phyloP scores from a whole-genome alignment of 1,284 basidiomycete genomes.

The Cutaneotrichosporon cutaneum region DNA sequence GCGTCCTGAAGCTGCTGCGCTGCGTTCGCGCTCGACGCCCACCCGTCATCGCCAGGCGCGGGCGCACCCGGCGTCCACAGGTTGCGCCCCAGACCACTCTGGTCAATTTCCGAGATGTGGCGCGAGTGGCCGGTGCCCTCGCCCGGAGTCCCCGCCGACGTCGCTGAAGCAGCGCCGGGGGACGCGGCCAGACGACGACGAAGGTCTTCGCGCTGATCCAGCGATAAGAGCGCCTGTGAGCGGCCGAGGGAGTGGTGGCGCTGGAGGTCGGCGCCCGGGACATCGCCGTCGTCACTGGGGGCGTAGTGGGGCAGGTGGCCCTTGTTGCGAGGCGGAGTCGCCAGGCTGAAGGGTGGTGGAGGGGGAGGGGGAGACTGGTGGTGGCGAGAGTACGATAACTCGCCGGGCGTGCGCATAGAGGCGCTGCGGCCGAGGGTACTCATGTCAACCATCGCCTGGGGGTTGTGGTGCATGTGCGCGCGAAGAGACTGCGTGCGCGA shows the following conservation, averaged over 20 bases:
- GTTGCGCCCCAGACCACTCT: constrained; percentile 41
- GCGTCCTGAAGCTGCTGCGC: constrained; percentile 45
- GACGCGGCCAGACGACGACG: constrained; percentile 26
- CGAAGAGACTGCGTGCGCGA: constrained; percentile 48
- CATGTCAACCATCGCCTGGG: constrained; percentile 31
- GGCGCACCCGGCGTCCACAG: constrained; percentile 39
- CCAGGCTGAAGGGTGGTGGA: constrained; percentile 37
- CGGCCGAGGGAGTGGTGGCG: constrained; percentile 51
- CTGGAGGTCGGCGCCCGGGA: constrained; percentile 36
- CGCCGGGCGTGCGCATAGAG: constrained; percentile 41
- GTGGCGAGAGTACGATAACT: constrained; percentile 29
- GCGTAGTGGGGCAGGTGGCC: constrained; percentile 38
- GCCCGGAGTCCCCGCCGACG: constrained; percentile 8
- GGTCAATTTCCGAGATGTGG: constrained; percentile 28
- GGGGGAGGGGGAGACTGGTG: constrained; percentile 22
- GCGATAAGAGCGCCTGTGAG: constrained; percentile 41
- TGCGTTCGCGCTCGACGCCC: constrained; percentile 24
- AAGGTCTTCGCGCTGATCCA: constrained; percentile 44
- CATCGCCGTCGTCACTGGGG: constrained; percentile 22
- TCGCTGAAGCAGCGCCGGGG: constrained; percentile 15
- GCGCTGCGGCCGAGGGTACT: constrained; percentile 40
- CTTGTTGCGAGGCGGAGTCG: constrained; percentile 45
- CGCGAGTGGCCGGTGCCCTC: constrained; percentile 18
- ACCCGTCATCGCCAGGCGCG: constrained; percentile 36
- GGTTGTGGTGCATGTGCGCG: constrained; percentile 32